A percentile compares a stretch with the other conserved stretches of the same genome.
Evolutionary conservation across 495 filamentous ascomycete genomes (phyloP).

Genomic region (Hyaloscypha bicolor): DNA sequence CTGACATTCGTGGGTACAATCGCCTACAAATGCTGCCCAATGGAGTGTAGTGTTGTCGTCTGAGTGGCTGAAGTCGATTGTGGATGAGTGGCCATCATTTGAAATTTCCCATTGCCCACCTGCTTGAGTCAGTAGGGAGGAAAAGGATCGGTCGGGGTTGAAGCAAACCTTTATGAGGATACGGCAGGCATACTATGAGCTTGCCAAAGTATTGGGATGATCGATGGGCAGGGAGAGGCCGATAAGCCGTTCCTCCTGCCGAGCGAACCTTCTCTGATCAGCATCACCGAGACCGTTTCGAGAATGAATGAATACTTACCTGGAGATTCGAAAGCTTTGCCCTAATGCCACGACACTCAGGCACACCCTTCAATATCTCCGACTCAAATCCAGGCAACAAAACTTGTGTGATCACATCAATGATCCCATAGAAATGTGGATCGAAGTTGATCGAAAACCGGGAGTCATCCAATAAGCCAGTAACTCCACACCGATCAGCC

Average conservation of each 20-base stretch:
- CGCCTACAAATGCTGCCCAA: background rate
- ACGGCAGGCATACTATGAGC: background rate
- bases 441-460: background rate
- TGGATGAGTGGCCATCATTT: background rate
- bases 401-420: background rate
- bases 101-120: background rate
- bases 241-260: background rate
- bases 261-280: background rate
- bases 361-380: background rate
- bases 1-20: background rate
- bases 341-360: background rate
- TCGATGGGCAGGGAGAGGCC: background rate
- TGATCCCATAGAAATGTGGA: background rate
- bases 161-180: background rate
- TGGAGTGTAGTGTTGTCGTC: background rate
- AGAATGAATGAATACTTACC: background rate
- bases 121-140: background rate
- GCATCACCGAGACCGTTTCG: no score
- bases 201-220: background rate
- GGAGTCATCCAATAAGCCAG: background rate
- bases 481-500: background rate
- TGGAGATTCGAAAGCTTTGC: background rate
- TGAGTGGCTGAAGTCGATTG: background rate
- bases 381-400: background rate
- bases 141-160: background rate